Conservation (phyloP, 148 eudicot genomes). For the Chenopodium album region DNA sequence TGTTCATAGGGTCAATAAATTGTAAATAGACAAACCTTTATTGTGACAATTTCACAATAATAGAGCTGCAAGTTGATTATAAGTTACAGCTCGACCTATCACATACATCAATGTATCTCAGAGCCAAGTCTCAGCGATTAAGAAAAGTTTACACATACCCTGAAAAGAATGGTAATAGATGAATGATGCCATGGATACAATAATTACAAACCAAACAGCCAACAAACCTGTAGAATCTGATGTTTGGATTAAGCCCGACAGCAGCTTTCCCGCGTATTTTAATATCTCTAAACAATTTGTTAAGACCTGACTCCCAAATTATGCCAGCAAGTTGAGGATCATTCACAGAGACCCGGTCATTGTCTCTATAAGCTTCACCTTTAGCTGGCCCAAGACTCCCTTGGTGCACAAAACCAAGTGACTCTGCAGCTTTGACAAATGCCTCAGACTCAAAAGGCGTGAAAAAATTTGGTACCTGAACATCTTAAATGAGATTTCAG, state of each 20-base stretch:
- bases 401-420: conserved; percentile 84
- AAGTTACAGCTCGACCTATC: neutral
- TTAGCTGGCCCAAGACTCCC: conserved; percentile 92
- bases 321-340: conserved; percentile 69
- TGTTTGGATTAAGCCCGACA: conserved; percentile 87
- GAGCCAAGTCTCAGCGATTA: neutral
- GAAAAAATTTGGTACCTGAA: conserved; percentile 70
- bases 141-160: neutral
- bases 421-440: conserved; percentile 70
- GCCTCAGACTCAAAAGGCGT: conserved; percentile 74
- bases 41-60: neutral
- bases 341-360: conserved; percentile 76
- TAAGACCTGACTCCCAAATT: conserved; percentile 81
- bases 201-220: neutral
- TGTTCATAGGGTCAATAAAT: neutral
- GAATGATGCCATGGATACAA: neutral
- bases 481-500: conserved; percentile 28
- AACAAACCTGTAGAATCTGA: conserved; percentile 82
- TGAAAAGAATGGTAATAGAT: neutral
- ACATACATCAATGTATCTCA: neutral
- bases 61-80: neutral
- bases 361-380: conserved; percentile 95
- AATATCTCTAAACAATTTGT: conserved; percentile 51
- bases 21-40: neutral
- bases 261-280: conserved; percentile 81